These are phyloP conservation scores for Wallacemonas collosoma DNA, from an alignment of 208 protist species.

Conservation along the genomic window DNA sequence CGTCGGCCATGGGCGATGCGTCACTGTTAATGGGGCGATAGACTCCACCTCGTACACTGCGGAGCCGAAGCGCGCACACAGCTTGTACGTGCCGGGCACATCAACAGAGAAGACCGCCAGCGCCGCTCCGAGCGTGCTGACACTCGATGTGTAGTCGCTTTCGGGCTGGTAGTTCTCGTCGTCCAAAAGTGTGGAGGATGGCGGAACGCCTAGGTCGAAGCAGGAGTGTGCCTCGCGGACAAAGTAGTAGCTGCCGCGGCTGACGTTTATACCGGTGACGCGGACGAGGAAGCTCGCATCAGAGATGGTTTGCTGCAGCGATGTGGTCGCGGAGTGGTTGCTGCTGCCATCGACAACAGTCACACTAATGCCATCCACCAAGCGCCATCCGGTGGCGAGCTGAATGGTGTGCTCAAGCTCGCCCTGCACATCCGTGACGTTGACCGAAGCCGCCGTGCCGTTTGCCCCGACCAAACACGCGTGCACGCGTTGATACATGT, in stretches of 20 bases:
- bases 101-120: conserved; percentile 40
- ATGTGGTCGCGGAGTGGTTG: not conserved
- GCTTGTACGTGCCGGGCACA: conserved; percentile 45
- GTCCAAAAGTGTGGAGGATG: not conserved
- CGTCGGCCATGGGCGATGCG: conserved; percentile 12
- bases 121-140: not conserved
- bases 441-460: conserved; percentile 21
- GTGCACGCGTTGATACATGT: conserved; percentile 38
- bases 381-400: conserved; percentile 20
- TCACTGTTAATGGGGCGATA: conserved; percentile 17
- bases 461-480: conserved; percentile 34
- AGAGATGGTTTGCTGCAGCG: conserved; percentile 5
- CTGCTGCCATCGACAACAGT: not conserved
- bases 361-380: conserved; percentile 16
- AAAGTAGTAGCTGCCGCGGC: conserved; percentile 26
- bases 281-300: conserved; percentile 23
- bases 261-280: conserved; percentile 26
- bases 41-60: conserved; percentile 53
- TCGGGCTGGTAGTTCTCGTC: not conserved
- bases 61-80: conserved; percentile 43
- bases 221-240: conserved; percentile 31
- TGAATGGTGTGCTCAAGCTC: conserved; percentile 16
- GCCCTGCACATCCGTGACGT: conserved; percentile 27
- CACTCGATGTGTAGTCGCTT: conserved; percentile 2
- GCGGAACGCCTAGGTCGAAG: conserved; percentile 27